Conservation (phyloP, 495 filamentous ascomycete species). For the Bacidia gigantensis region DNA sequence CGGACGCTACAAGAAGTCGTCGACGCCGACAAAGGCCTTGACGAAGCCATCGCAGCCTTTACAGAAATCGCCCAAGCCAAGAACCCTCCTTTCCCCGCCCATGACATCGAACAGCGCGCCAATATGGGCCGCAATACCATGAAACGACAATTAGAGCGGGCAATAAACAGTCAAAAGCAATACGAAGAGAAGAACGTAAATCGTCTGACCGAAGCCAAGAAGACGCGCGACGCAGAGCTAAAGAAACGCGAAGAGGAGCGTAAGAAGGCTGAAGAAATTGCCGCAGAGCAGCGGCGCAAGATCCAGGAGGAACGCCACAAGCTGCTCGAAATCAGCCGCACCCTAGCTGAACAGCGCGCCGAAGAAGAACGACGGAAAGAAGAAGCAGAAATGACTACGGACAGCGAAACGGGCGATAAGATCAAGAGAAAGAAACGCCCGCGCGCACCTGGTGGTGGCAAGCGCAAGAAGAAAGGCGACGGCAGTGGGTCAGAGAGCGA, state of each 20-base stretch:
- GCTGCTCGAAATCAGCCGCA: conserved; percentile 62
- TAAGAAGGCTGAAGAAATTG: conserved; percentile 47
- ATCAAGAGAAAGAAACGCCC: conserved; percentile 59
- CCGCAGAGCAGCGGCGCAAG: conserved; percentile 56
- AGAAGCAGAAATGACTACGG: conserved; percentile 59
- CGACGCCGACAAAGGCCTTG: conserved; percentile 68
- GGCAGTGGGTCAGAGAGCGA: conserved; percentile 30
- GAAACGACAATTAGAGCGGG: conserved; percentile 74
- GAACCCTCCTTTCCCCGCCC: conserved; percentile 78
- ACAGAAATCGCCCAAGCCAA: conserved; percentile 66
- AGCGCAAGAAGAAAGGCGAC: conserved; percentile 45
- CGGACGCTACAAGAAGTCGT: conserved; percentile 67
- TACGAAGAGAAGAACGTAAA: conserved; percentile 89
- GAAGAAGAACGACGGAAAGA: conserved; percentile 58
- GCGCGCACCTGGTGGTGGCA: conserved; percentile 29
- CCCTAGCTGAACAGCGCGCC: conserved; percentile 49
- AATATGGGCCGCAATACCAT: conserved; percentile 95
- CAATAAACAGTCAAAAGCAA: conserved; percentile 68
- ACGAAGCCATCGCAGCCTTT: conserved; percentile 72
- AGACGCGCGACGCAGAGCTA: conserved; percentile 62
- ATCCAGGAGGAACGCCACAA: conserved; percentile 69
- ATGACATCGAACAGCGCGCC: conserved; percentile 83
- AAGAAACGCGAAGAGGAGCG: conserved; percentile 58
- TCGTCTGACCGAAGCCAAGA: conserved; percentile 62
- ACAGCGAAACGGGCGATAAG: conserved; percentile 62